These are phyloP conservation scores for Aschersonia sp. DNA, from an alignment of 2,329 filamentous ascomycete genomes.

Conservation along the genomic window DNA sequence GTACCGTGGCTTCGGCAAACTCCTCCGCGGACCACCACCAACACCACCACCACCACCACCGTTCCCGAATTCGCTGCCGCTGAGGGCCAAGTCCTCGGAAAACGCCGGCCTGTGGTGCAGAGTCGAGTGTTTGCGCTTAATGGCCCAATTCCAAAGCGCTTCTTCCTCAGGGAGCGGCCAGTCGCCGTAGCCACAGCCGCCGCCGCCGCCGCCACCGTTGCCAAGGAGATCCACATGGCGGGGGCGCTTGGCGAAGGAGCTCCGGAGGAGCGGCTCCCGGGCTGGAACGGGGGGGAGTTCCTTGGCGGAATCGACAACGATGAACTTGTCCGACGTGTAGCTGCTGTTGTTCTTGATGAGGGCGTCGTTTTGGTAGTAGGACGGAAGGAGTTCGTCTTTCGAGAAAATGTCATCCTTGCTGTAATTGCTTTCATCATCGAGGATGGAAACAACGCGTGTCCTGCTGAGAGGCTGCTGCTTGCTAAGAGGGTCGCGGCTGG, in stretches of 20 bases:
- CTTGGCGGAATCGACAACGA: constrained; percentile 6
- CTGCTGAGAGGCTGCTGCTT: too few relatives aligned
- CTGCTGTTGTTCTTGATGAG: not conserved
- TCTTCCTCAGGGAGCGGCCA: not conserved
- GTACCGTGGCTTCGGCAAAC: constrained; percentile 21
- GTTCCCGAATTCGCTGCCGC: too few relatives aligned
- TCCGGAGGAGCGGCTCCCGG: constrained; percentile 4
- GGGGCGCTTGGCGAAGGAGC: not conserved
- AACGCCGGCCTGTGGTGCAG: constrained; percentile 3
- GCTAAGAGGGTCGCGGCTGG: too few relatives aligned
- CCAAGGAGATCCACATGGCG: not conserved
- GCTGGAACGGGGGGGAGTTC: constrained; percentile 6
- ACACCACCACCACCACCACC: too few relatives aligned
- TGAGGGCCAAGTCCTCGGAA: not conserved
- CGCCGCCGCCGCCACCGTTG: too few relatives aligned
- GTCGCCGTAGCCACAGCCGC: too few relatives aligned
- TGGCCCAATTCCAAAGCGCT: not conserved
- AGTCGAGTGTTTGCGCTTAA: constrained; percentile 4
- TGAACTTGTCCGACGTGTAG: constrained; percentile 6
- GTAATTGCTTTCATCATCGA: too few relatives aligned
- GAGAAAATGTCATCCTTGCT: too few relatives aligned
- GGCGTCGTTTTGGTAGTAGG: not conserved
- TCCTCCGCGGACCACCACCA: constrained; percentile 1
- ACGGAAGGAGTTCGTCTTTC: too few relatives aligned
- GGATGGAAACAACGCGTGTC: too few relatives aligned